These are phyloP conservation scores for Chenopodium suecicum DNA, from an alignment of 148 eudicot genomes.

Conservation along the genomic window DNA sequence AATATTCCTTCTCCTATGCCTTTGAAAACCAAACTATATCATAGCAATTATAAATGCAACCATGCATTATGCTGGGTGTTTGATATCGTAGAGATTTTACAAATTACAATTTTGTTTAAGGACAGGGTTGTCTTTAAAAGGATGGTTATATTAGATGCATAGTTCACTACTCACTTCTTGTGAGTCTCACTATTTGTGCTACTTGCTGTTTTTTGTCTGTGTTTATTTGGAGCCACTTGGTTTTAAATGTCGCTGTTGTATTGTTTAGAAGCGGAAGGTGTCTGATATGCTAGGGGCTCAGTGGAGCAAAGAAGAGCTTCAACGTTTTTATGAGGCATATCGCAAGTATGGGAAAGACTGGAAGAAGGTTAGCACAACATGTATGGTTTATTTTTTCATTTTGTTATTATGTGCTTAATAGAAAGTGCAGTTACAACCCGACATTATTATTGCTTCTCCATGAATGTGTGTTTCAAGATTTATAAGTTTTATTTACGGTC, in stretches of 20 bases:
- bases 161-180: not conserved
- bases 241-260: not conserved
- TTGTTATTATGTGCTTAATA: not conserved
- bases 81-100: not conserved
- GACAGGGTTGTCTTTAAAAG: not conserved
- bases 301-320: conserved; percentile 91
- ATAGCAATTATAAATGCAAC: not conserved
- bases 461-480: not conserved
- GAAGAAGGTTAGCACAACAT: conserved; percentile 65
- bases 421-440: not conserved
- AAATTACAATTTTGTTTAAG: not conserved
- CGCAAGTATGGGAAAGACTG: conserved; percentile 95
- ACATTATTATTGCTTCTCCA: conserved; percentile 3
- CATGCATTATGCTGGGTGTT: not conserved
- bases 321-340: conserved; percentile 86
- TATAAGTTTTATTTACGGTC: not conserved
- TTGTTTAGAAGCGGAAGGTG: conserved; percentile 82
- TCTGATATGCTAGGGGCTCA: conserved; percentile 87
- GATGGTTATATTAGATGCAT: not conserved
- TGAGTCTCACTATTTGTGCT: not conserved
- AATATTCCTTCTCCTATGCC: not conserved
- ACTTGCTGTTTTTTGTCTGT: conserved; percentile 3
- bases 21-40: not conserved
- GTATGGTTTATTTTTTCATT: not conserved
- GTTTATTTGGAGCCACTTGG: not conserved